Evolutionary conservation across 768 basidiomycete species (phyloP), one percentile per base, ranked within the genome.

Genomic region (Clitopilus hobsonii): DNA sequence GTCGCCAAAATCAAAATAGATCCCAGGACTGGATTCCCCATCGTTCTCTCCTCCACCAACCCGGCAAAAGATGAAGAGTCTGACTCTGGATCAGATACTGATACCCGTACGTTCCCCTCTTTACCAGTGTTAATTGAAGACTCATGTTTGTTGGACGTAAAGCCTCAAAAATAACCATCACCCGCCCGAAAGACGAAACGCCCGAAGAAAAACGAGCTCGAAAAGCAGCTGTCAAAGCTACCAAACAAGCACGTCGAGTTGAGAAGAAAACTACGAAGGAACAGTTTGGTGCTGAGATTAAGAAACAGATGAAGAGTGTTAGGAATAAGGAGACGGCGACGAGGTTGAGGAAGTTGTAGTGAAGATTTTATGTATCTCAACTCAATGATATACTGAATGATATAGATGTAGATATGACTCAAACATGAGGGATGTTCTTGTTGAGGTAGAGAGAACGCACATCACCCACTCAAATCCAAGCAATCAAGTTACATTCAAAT

Each of bases 21-120:
- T 65, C 77, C 84, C 1, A 85, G 81, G 59, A 93, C 89, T 0
- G 93, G 92, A 2, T 71, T 94, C 7, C 94, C 93, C 2, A 67
- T 73, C 25, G 73, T 88, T 24, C 60, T 67, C 6, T 52, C 53
- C 20, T 38, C 57, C 20, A 53, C 61, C 49, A 56, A 56, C 47
- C 20, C 30, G 10, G 52, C 30, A n/a, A 36, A 36, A 25, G 64
- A 66, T 26, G 62, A 60, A 5, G 61, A 67, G 27, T 58, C 38
- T 38, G 61, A 66, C 55, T 70, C 67, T 29, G 65, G 68, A 52
- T 62, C 62, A 32, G 66, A 71, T 14, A 65, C 63, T 7, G 61
- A 62, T 36, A 62, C 20, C 14, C 53, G 56, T 61, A 54, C 26
- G 32, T 53, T 6, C 29, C n/a, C n/a, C n/a, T n/a, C n/a, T n/a